phyloP scores from a whole-genome alignment of 371 early-diverging fungal genomes.

The Dichotomocladium elegans region DNA sequence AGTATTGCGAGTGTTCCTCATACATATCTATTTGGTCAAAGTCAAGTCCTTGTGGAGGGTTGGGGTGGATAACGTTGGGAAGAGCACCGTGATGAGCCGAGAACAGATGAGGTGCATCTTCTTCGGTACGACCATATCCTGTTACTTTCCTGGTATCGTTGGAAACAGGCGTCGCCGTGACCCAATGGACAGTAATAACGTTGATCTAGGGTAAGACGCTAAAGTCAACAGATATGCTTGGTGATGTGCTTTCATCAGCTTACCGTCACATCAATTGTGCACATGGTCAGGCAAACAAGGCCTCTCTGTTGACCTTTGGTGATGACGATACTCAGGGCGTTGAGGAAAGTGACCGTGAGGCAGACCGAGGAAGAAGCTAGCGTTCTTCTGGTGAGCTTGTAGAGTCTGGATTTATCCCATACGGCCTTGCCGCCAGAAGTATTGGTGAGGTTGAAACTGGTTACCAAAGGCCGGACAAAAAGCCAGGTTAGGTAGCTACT shows the following conservation, averaged over 20 bases:
- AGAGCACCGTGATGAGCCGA: too few species aligned
- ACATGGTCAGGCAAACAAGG: constrained; percentile 48
- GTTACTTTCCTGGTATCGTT: too few species aligned
- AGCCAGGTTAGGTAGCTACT: constrained; percentile 47
- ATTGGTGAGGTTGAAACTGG: constrained; percentile 33
- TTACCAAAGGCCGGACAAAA: constrained; percentile 43
- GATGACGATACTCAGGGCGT: constrained; percentile 43
- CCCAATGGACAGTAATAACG: constrained; percentile 58
- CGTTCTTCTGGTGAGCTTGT: constrained; percentile 45
- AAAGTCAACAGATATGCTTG: not conserved
- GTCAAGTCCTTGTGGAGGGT: too few species aligned
- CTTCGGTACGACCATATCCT: too few species aligned
- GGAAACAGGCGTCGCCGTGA: too few species aligned
- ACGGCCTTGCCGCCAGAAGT: too few species aligned
- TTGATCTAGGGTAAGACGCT: constrained; percentile 28
- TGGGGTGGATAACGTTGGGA: too few species aligned
- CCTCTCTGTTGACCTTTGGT: constrained; percentile 50
- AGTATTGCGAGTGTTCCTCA: too few species aligned
- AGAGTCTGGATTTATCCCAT: constrained; percentile 40
- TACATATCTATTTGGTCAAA: too few species aligned
- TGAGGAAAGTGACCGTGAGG: constrained; percentile 42
- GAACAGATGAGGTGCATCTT: too few species aligned
- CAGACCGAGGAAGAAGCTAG: constrained; percentile 48
- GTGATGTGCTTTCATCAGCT: too few species aligned
- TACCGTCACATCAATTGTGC: constrained; percentile 56